Evolutionary conservation across 2,329 filamentous ascomycete species (phyloP).

Genomic region (Juglanconis oblonga): DNA sequence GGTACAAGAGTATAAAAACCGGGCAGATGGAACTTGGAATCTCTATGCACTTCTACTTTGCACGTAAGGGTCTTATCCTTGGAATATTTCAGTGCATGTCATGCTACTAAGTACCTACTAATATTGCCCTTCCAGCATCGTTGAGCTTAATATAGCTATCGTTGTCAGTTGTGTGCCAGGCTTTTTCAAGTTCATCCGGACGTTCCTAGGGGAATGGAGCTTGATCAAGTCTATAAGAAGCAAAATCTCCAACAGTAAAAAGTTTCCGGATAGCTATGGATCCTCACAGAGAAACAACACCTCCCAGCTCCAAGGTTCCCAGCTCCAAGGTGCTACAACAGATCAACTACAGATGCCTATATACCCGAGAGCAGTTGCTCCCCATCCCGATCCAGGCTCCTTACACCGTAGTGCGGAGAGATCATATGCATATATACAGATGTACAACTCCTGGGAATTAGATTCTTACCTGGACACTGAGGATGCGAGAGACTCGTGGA

Average conservation of each 20-base stretch:
- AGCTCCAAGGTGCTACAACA: no score
- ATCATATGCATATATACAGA: no score
- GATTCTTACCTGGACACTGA: background rate
- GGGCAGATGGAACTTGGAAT: constrained; percentile 16
- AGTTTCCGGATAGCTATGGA: no score
- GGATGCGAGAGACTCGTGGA: no score
- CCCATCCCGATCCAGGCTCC: no score
- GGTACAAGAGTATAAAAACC: constrained; percentile 1
- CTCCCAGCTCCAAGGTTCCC: no score
- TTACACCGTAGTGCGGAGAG: no score
- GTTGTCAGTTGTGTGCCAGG: constrained; percentile 18
- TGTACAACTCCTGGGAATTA: background rate
- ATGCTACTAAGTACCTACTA: background rate
- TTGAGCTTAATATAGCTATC: constrained; percentile 21
- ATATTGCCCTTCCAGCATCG: constrained; percentile 6
- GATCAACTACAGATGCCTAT: no score
- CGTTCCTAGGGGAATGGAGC: background rate
- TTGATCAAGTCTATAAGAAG: background rate
- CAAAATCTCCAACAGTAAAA: background rate
- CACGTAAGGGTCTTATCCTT: constrained; percentile 8
- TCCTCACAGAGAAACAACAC: no score
- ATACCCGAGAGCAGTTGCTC: no score
- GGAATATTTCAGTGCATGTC: no score
- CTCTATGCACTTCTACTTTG: constrained; percentile 8
- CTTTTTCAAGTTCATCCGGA: background rate